These are phyloP conservation scores for Cladosporium sphaerospermum DNA, from an alignment of 2,329 filamentous ascomycete genomes.

Conservation along the genomic window DNA sequence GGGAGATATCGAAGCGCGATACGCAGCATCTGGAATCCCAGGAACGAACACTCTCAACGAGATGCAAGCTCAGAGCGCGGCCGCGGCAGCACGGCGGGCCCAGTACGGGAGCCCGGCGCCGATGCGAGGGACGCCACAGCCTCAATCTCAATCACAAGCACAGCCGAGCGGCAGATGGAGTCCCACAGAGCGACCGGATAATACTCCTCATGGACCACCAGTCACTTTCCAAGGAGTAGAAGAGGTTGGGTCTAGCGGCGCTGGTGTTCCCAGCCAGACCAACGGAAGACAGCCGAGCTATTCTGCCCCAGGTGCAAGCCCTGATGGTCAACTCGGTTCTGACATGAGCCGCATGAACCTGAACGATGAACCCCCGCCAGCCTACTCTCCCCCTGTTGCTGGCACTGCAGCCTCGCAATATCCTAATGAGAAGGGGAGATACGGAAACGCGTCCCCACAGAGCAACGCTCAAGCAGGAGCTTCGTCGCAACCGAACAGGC, in stretches of 20 bases:
- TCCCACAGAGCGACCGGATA: conserved; percentile 82
- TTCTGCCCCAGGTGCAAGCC: conserved; percentile 39
- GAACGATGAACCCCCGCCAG: conserved; percentile 82
- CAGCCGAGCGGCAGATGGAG: conserved; percentile 72
- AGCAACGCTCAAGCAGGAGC: conserved; percentile 20
- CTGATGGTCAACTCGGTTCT: conserved; percentile 60
- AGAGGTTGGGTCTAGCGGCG: conserved; percentile 47
- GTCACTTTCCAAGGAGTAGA: conserved; percentile 84
- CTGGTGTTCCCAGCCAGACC: conserved; percentile 8
- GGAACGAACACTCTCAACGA: conserved; percentile 76
- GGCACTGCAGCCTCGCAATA: conserved; percentile 52
- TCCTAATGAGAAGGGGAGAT: conserved; percentile 68
- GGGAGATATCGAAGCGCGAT: conserved; percentile 83
- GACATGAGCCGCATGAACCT: conserved; percentile 79
- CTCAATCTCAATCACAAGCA: conserved; percentile 24
- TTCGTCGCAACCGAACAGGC: conserved; percentile 28
- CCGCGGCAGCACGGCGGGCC: conserved; percentile 71
- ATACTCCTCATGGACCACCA: conserved; percentile 80
- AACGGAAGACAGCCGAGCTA: conserved; percentile 14
- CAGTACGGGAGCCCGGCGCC: conserved; percentile 56
- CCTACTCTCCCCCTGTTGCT: conserved; percentile 59
- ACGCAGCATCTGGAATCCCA: conserved; percentile 84
- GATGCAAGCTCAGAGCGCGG: conserved; percentile 68
- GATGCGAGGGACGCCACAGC: conserved; percentile 32
- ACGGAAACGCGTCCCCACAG: conserved; percentile 37